Evolutionary conservation across 2,329 filamentous ascomycete species (phyloP).

Genomic region (Clonostachys byssicola): DNA sequence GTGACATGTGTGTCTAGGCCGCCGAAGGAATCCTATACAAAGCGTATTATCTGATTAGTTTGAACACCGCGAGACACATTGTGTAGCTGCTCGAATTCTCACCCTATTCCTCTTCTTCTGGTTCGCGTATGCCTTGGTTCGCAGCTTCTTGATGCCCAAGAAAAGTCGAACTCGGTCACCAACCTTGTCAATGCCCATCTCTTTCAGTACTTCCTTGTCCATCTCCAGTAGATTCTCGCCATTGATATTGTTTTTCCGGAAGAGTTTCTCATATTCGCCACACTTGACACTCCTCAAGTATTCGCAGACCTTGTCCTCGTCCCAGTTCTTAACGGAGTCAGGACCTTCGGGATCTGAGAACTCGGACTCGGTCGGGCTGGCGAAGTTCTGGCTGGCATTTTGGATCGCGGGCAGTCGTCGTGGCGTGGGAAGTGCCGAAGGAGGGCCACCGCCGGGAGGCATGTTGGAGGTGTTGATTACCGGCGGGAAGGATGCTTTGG

Average conservation of each 20-base stretch:
- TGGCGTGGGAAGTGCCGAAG: slow-evolving; percentile 44
- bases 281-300: slow-evolving; percentile 91
- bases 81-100: slow-evolving; percentile 21
- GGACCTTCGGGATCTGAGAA: slow-evolving; percentile 80
- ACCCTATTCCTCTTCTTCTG: slow-evolving; percentile 85
- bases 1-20: slow-evolving; percentile 63
- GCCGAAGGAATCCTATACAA: slow-evolving; percentile 72
- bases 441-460: slow-evolving; percentile 33
- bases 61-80: no score
- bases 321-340: slow-evolving; percentile 79
- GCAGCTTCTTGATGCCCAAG: slow-evolving; percentile 76
- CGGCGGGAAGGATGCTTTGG: slow-evolving; percentile 67
- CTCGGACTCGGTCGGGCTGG: slow-evolving; percentile 86
- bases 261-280: slow-evolving; percentile 87
- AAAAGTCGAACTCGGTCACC: slow-evolving; percentile 92
- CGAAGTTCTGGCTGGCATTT: slow-evolving; percentile 53
- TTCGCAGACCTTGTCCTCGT: slow-evolving; percentile 85
- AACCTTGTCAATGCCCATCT: slow-evolving; percentile 98
- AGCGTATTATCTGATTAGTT: not conserved
- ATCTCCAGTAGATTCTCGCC: slow-evolving; percentile 95
- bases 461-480: slow-evolving; percentile 40
- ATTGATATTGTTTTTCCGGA: slow-evolving; percentile 92
- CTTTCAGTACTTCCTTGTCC: slow-evolving; percentile 92
- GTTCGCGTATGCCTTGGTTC: slow-evolving; percentile 71
- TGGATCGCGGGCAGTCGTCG: slow-evolving; percentile 47